Evolutionary conservation across 2,329 filamentous ascomycete species (phyloP), one percentile per base, ranked within the genome.

Genomic region (Microcera coccophila): DNA sequence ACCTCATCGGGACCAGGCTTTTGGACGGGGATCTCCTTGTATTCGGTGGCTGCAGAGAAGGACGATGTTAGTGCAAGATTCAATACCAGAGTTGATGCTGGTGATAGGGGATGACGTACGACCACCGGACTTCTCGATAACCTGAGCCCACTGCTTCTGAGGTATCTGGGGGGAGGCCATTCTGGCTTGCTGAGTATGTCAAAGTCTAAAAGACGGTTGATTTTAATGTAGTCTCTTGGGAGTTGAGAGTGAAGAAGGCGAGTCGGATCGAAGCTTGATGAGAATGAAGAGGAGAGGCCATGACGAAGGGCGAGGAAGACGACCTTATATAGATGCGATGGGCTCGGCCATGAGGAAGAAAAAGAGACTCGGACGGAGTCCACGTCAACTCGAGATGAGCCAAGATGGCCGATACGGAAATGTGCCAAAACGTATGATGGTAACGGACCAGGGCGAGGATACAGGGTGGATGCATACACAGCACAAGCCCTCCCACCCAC

Each of bases 1-100:
- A 95, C 87, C 70, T 96, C 87, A 71, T 95, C 90, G 39, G 90
- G 84, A 17, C 84, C 88, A 29, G 90, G 90, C 66, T 83, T 79
- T 50, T 75, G 76, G 39, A 95, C 89, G 54, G 87, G 84, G 59
- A 96, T 91, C 70, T 84, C 78, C 73, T 88, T 90, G 77, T 85
- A 88, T 47, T 79, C 68, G 58, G 81, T 72, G 54, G 80, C 79
- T 82, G 49, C 16, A 40, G 28, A 12, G 36, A 22, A 38, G 41
- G 41, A 9, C 4, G 26, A 29, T 21, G 40, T 40, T 19, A 47
- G 45, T 37, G 42, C 46, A 20, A 16, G 10, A 18, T 19, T 32
- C 11, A 17, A 20, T 35, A 9, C 8, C 16, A 35, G 18, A 32
- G 29, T 17, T 32, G 7, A 32, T 32, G 29, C 19, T 33, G 14